Percentiles rank a stretch among this genome's conserved stretches.
Conservation (phyloP, 306 rosid species). For the Inga oerstediana region DNA sequence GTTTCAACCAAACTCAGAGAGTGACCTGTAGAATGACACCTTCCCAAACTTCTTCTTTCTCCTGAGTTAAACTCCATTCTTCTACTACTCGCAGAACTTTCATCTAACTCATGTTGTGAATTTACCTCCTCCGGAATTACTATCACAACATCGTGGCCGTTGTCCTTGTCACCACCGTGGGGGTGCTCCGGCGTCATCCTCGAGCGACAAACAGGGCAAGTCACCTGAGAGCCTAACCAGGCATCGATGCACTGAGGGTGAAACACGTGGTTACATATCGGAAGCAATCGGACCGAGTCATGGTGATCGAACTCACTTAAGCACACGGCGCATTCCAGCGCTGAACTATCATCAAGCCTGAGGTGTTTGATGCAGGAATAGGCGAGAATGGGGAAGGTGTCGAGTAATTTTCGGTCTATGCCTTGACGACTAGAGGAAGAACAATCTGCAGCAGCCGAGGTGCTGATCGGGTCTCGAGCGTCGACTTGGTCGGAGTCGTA, state of each 20-base stretch:
- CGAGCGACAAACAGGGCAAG: slow-evolving; percentile 65
- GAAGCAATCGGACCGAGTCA: slow-evolving; percentile 57
- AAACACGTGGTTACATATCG: slow-evolving; percentile 18
- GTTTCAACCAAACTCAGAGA: slow-evolving; percentile 28
- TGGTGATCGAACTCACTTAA: slow-evolving; percentile 48
- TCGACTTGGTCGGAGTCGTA: not conserved
- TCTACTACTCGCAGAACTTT: not conserved
- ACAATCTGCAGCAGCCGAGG: not conserved
- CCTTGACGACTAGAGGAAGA: slow-evolving; percentile 18
- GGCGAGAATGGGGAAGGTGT: slow-evolving; percentile 45
- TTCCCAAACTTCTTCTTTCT: slow-evolving; percentile 2
- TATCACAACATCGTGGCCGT: not conserved
- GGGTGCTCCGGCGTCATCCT: not conserved
- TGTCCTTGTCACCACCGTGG: too few species aligned
- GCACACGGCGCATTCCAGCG: slow-evolving; percentile 64
- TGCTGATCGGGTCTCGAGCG: not conserved
- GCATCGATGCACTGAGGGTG: slow-evolving; percentile 53
- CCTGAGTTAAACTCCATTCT: not conserved
- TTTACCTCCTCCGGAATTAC: not conserved
- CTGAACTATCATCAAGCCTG: slow-evolving; percentile 40
- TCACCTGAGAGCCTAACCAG: slow-evolving; percentile 55
- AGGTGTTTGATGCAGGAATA: slow-evolving; percentile 51
- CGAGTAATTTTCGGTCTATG: slow-evolving; percentile 41
- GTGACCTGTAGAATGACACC: slow-evolving; percentile 36
- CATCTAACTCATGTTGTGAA: not conserved